Base-by-base conservation (phyloP, 2,329 filamentous ascomycete species). In the Talaromyces piceae region DNA sequence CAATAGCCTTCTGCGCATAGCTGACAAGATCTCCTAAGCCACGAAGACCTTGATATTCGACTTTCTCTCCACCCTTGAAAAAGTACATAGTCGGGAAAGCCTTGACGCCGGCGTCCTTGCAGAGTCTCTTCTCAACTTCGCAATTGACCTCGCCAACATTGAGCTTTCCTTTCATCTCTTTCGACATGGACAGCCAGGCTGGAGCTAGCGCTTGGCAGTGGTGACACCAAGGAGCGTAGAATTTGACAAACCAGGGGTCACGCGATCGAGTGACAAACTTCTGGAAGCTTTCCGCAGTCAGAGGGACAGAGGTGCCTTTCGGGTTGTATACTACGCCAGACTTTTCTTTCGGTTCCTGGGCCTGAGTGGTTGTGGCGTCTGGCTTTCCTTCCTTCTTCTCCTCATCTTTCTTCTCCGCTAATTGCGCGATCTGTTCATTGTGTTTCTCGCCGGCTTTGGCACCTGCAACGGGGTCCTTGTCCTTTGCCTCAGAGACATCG, bases 181-280 rank as follows among this genome's bases (percentile, higher is more conserved):
- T 90, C 41, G 87, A 87, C 70, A 98, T 82, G 62, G 91, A 87
- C 55, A 83, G 76, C 93, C 93, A 98, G 57, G 83, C 90, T 2
- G 93, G 87, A 30, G 87, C 88, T 78, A 98, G 83, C 31, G 88
- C 88, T 71, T 95, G 88, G 70, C 94, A 98, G 71, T 98, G 93
- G 59, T 84, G 83, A 68, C 93, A 98, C 93, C 91, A 97, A 5
- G 93, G 94, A 16, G 89, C 91, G 67, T 96, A 97, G 67, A 98
- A 97, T 70, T 98, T 98, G 77, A 98, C 83, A 65, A 98, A 96
- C 93, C 93, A 98, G 5, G 91, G 86, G 56, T 97, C 90, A 57
- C 87, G 82, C 0, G 89, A 90, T 66, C 84, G 87, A 3, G 89
- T 95, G 44, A 98, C 91, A 31, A 86, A 75, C 52, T 81, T 83